Base-by-base conservation (phyloP, 2,329 filamentous ascomycete genomes). In the Claviceps quebecensis region DNA sequence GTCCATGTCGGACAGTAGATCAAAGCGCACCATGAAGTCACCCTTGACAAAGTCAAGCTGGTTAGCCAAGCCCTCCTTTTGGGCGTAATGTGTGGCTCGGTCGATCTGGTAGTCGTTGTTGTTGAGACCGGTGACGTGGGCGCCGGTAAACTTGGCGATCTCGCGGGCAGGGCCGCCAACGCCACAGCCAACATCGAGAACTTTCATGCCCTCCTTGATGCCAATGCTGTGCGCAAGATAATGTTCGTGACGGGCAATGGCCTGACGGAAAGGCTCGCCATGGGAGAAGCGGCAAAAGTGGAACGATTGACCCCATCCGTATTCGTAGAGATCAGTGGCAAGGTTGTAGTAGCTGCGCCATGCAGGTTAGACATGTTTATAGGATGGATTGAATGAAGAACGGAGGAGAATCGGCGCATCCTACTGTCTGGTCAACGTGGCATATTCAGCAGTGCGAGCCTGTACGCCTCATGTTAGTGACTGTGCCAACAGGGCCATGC, bases 71-170 rank as follows among this genome's bases (percentile, higher is more conserved):
- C 84, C 83, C 70, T 95, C 87, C 69, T 88, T 87, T 55, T 77
- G 70, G 2, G 90, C 88, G 65, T 96, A 95, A 51, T 77, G 75
- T 14, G 82, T 89, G n/a, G 90, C 91, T 58, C 93, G 87, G 66
- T 96, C 81, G 58, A 97, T 95, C 73, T 97, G 93, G 75, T 98
- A 98, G 72, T 96, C 88, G 70, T 97, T 97, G 81, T 96, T 97
- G 81, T 97, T 98, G 67, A 97, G 72, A 44, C 93, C 93, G 23
- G 88, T 84, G 56, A 97, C 79, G 61, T 96, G 88, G 60, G 81
- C 85, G 55, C 87, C 91, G 11, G 87, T 85, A 72, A 98, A 98
- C 72, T 94, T 94, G 71, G 87, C 87, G 62, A 98, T 97, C 74
- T 97, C 90, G 55, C 90, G 81, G 6, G 91, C 93, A 22, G 93